phyloP scores from a whole-genome alignment of 2,329 filamentous ascomycete genomes.

The Penicillium sumatraense region DNA sequence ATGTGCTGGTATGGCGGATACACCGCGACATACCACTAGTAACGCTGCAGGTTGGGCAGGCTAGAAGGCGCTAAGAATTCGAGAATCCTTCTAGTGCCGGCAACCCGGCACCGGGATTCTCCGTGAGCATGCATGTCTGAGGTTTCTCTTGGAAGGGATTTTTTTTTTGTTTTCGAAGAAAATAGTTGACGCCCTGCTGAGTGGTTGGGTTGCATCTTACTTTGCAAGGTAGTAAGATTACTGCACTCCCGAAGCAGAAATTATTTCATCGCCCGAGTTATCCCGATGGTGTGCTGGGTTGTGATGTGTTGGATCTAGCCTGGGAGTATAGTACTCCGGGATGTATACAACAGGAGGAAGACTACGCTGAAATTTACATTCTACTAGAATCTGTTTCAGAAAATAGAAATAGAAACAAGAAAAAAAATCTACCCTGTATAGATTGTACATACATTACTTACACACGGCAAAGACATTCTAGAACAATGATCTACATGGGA shows the following conservation, averaged over 20 bases:
- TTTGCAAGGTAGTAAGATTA: not conserved
- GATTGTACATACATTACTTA: not conserved
- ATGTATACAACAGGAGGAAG: not conserved
- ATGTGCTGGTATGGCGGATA: slow-evolving; percentile 13
- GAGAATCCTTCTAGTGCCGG: slow-evolving; percentile 25
- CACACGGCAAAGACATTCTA: slow-evolving; percentile 5
- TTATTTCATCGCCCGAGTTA: not conserved
- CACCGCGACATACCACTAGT: slow-evolving; percentile 4
- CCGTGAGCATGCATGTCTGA: slow-evolving; percentile 8
- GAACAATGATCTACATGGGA: slow-evolving; percentile 8
- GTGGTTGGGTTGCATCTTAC: not conserved
- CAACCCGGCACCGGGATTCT: slow-evolving; percentile 20
- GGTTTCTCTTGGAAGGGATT: not conserved
- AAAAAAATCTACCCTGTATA: too few relatives aligned
- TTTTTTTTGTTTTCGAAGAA: too few relatives aligned
- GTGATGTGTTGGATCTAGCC: not conserved
- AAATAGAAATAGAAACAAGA: not conserved
- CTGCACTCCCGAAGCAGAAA: not conserved
- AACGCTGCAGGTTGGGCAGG: not conserved
- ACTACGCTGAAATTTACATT: not conserved
- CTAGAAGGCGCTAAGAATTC: slow-evolving; percentile 14
- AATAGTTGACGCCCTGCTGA: not conserved
- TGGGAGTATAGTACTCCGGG: not conserved
- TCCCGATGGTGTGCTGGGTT: not conserved
- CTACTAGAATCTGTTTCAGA: not conserved